Evolutionary conservation across 2,329 filamentous ascomycete species (phyloP).

Genomic region (Alternaria tenuissima): DNA sequence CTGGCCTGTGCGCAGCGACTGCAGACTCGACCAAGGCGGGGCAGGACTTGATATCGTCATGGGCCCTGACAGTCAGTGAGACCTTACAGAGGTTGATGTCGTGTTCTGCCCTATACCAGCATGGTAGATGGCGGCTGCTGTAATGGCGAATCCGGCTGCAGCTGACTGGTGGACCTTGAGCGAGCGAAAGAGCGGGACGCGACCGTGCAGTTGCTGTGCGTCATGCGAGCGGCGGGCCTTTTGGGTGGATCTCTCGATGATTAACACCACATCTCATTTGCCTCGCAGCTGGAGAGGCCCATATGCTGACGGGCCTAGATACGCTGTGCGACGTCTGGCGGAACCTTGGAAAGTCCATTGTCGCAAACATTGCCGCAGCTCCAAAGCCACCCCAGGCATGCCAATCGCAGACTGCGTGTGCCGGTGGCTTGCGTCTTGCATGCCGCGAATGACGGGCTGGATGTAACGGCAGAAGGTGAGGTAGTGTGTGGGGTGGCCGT

Average conservation of each 20-base stretch:
- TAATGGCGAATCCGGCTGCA: conserved; percentile 17
- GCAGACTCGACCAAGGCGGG: conserved; percentile 6
- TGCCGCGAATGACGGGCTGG: conserved; percentile 10
- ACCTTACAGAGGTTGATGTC: conserved; percentile 26
- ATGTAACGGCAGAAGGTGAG: conserved; percentile 15
- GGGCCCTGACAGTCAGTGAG: conserved; percentile 14
- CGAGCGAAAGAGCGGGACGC: conserved; percentile 8
- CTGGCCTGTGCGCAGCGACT: neutral
- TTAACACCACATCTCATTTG: conserved; percentile 18
- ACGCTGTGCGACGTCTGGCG: conserved; percentile 31
- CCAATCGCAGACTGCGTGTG: conserved; percentile 19
- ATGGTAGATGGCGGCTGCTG: conserved; percentile 21
- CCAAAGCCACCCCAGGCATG: conserved; percentile 10
- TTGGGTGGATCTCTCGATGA: conserved; percentile 4
- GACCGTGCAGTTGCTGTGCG: conserved; percentile 31
- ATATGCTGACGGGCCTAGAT: conserved; percentile 15
- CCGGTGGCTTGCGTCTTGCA: conserved; percentile 24
- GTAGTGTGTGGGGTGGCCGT: conserved; percentile 12
- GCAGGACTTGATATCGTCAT: conserved; percentile 22
- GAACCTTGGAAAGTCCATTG: conserved; percentile 21
- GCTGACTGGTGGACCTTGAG: conserved; percentile 28
- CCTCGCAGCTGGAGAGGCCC: conserved; percentile 6
- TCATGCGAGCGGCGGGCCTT: conserved; percentile 25
- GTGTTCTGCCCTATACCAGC: conserved; percentile 20
- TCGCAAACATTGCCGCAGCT: conserved; percentile 22